A percentile compares a stretch with the other conserved stretches of the same genome.
phyloP scores from a whole-genome alignment of 345 rosid species.

The Gossypium stocksii region DNA sequence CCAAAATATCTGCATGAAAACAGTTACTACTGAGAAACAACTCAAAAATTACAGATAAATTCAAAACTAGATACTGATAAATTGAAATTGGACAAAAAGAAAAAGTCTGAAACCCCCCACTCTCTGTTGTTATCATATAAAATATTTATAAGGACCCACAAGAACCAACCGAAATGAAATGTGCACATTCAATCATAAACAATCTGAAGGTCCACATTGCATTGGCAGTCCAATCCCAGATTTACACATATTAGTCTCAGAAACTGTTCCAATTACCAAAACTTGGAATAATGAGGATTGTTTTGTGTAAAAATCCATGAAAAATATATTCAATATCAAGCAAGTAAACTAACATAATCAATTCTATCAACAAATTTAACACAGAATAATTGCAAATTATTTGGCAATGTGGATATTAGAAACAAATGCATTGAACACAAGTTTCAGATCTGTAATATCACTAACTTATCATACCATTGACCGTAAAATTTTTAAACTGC shows the following conservation, averaged over 20 bases:
- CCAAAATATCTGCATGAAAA: conserved; percentile 70
- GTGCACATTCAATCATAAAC: background rate
- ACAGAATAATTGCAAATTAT: background rate
- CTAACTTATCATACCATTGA: background rate
- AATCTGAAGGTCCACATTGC: background rate
- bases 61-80: background rate
- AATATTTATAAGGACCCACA: background rate
- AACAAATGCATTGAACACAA: background rate
- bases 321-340: background rate
- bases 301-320: background rate
- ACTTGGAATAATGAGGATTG: background rate
- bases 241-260: background rate
- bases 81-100: background rate
- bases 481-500: background rate
- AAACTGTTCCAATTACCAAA: background rate
- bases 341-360: background rate
- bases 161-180: background rate
- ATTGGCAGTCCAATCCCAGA: background rate
- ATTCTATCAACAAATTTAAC: background rate
- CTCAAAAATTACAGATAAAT: background rate
- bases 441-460: conserved; percentile 1
- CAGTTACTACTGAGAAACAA: conserved; percentile 10
- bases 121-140: background rate
- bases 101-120: background rate
- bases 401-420: background rate